Base-by-base conservation (phyloP, 345 rosid genomes). In the Corchorus olitorius region DNA sequence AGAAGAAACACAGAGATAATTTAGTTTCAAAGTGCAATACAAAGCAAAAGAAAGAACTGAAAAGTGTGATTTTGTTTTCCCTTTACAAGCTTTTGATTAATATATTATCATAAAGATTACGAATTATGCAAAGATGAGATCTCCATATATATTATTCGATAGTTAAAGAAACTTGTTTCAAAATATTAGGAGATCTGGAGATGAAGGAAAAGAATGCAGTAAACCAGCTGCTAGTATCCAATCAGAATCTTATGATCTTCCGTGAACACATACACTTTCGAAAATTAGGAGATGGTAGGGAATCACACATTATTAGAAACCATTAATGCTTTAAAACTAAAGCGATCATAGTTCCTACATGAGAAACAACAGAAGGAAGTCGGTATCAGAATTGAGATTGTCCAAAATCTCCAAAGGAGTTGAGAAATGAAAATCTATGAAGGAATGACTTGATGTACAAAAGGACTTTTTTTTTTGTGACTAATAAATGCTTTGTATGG, bases 381-480 rank as follows among this genome's bases (percentile, higher is more conserved):
- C 5, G 17, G 22, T 20, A 14, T 13, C 41, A 19, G 0, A 37
- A 49, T 33, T 0, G 13, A 27, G 58, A 68, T 68, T 14, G 39
- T 67, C 16, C 71, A 20, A 41, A 39, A 46, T 66, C 39, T 34
- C 53, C 53, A 10, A 46, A 48, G 35, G 72, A 71, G 62, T 34
- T 11, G 8, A 70, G 46, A 53, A 33, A 35, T 16, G 34, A 55
- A 71, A 17, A 12, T 34, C 63, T 55, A 34, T 16, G 15, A 65
- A 65, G 52, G 55, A 74, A 84, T 45, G 53, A 56, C 34, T 70
- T 41, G 52, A 56, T 73, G 78, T 70, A 35, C 62, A 67, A 73
- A 70, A 14, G 59, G 55, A 53, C 63, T 34, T 33, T 74, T 34
- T 33, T 74, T 65, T 66, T 56, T 56, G 60, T 49, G 77, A 72